Conservation (phyloP, 495 filamentous ascomycete species). For the Letharia columbiana region DNA sequence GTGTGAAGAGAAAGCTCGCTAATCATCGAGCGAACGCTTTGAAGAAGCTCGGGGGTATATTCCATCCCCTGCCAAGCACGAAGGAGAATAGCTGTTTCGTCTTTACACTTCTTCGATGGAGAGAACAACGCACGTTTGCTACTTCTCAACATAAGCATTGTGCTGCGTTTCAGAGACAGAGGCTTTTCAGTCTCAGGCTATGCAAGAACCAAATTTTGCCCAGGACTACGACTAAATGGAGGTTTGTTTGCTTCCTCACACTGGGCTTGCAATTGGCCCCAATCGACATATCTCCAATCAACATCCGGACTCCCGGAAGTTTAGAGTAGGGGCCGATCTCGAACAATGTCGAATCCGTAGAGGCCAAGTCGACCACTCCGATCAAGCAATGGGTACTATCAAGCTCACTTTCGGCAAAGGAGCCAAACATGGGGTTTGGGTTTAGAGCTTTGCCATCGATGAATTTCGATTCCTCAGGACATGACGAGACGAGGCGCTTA, state of each 20-base stretch:
- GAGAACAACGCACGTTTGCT: not conserved
- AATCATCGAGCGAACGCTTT: constrained; percentile 61
- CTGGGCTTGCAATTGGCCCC: not conserved
- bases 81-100: not conserved
- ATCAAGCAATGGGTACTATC: constrained; percentile 41
- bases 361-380: constrained; percentile 34
- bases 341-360: not conserved
- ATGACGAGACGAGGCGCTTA: not conserved
- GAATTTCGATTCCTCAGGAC: not conserved
- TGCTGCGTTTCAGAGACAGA: not conserved
- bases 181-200: not conserved
- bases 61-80: constrained; percentile 29
- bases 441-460: constrained; percentile 18
- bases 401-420: constrained; percentile 38
- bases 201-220: not conserved
- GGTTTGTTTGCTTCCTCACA: not conserved
- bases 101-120: not conserved
- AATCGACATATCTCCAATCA: not conserved
- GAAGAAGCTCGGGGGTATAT: constrained; percentile 60
- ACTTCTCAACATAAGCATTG: not conserved
- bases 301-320: not conserved
- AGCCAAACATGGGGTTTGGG: constrained; percentile 38
- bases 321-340: not conserved
- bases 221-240: not conserved
- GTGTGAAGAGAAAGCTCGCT: constrained; percentile 60